A percentile compares a stretch with the other conserved stretches of the same genome.
Conservation (phyloP, 2,329 filamentous ascomycete genomes). For the Ambrosiella cleistominuta region DNA sequence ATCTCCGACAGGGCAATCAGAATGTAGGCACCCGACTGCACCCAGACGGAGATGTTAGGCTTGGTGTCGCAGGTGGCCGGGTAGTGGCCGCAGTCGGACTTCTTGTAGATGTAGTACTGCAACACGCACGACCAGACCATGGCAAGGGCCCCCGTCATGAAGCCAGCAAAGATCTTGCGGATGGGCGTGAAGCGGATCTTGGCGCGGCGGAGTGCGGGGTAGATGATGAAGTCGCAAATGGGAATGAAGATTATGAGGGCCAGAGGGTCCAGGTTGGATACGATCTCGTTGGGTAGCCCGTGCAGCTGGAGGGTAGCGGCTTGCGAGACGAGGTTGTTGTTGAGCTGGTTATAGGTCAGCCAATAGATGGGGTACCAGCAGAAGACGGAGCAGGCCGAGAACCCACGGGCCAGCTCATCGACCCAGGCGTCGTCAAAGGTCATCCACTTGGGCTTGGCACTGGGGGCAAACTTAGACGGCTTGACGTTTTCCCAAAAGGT, state of each 20-base stretch:
- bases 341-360: slow-evolving; percentile 33
- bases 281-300: slow-evolving; percentile 59
- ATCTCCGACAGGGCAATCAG: slow-evolving; percentile 33
- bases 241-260: slow-evolving; percentile 59
- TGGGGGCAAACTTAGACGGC: slow-evolving; percentile 41
- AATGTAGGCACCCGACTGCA: slow-evolving; percentile 33
- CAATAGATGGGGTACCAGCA: slow-evolving; percentile 48
- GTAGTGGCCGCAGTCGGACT: slow-evolving; percentile 37
- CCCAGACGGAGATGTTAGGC: slow-evolving; percentile 45
- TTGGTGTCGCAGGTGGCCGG: slow-evolving; percentile 22
- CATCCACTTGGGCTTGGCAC: slow-evolving; percentile 49
- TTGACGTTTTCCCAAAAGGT: slow-evolving; percentile 52
- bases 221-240: slow-evolving; percentile 48
- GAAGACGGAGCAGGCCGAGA: slow-evolving; percentile 52
- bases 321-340: slow-evolving; percentile 44
- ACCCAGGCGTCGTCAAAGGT: slow-evolving; percentile 67
- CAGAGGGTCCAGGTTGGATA: slow-evolving; percentile 58
- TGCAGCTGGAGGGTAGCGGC: slow-evolving; percentile 47
- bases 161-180: slow-evolving; percentile 55
- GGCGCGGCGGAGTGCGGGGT: slow-evolving; percentile 46
- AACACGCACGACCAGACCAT: slow-evolving; percentile 38
- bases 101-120: slow-evolving; percentile 45
- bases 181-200: slow-evolving; percentile 55
- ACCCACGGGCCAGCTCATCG: slow-evolving; percentile 52
- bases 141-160: slow-evolving; percentile 42